A percentile compares a stretch with the other conserved stretches of the same genome.
Conservation (phyloP, 164 flowering plant genomes). For the Akebia trifoliata region DNA sequence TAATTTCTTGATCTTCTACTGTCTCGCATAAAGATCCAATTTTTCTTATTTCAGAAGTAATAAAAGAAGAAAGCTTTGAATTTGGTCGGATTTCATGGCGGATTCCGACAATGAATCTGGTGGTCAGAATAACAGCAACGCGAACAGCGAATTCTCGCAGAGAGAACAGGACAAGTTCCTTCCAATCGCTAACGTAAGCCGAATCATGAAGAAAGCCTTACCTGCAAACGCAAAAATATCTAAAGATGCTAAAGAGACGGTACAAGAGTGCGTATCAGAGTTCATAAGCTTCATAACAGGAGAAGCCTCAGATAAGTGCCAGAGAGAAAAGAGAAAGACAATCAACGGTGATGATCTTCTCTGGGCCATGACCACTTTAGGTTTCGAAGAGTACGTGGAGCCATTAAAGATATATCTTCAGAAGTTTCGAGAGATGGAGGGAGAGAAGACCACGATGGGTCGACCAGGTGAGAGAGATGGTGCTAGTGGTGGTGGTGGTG, state of each 20-base stretch:
- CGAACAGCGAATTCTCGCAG: constrained; percentile 35
- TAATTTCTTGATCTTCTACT: neutral
- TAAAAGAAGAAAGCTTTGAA: neutral
- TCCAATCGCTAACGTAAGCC: constrained; percentile 59
- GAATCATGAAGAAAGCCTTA: constrained; percentile 57
- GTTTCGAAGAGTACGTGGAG: constrained; percentile 58
- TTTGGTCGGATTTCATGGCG: constrained; percentile 25
- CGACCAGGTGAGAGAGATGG: constrained; percentile 22
- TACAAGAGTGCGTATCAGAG: constrained; percentile 66
- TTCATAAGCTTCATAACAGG: constrained; percentile 64
- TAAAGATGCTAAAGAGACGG: constrained; percentile 62
- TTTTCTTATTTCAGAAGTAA: neutral
- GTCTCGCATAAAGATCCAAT: neutral
- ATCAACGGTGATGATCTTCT: constrained; percentile 62
- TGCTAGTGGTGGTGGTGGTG: constrained; percentile 17
- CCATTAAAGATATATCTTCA: constrained; percentile 50
- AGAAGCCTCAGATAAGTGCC: constrained; percentile 61
- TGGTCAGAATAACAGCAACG: constrained; percentile 20
- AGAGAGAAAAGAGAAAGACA: constrained; percentile 56
- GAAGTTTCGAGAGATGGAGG: constrained; percentile 47
- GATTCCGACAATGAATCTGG: constrained; percentile 56
- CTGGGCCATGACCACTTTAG: constrained; percentile 65
- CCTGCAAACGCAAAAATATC: constrained; percentile 64
- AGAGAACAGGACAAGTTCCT: constrained; percentile 52
- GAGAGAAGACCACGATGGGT: constrained; percentile 33